Conservation (phyloP, 495 filamentous ascomycete genomes). For the Halenospora varia region DNA sequence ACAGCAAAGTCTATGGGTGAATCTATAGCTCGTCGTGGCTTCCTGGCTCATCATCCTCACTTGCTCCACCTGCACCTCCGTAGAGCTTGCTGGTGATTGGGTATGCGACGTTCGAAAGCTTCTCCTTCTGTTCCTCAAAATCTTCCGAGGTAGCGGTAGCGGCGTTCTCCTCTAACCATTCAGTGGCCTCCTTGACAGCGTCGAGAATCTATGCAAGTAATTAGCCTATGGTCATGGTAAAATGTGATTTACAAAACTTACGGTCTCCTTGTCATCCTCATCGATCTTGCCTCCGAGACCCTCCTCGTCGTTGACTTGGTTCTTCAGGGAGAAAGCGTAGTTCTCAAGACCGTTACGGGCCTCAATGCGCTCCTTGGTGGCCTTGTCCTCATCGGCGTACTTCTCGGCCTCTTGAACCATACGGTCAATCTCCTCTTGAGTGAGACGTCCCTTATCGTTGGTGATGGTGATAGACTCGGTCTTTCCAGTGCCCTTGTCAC, state of each 20-base stretch:
- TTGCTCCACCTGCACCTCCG: slow-evolving; percentile 53
- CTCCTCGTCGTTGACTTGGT: slow-evolving; percentile 97
- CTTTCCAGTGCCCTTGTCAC: slow-evolving; percentile 97
- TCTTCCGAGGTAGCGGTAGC: slow-evolving; percentile 83
- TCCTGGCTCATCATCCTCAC: slow-evolving; percentile 67
- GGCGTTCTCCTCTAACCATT: slow-evolving; percentile 98
- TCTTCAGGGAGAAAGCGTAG: slow-evolving; percentile 96
- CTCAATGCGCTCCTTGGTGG: slow-evolving; percentile 88
- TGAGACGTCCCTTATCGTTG: slow-evolving; percentile 96
- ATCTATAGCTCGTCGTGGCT: slow-evolving; percentile 91
- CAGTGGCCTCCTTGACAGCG: slow-evolving; percentile 93
- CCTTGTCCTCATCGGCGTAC: slow-evolving; percentile 98
- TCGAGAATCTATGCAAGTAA: slow-evolving; percentile 64
- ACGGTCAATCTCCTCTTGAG: slow-evolving; percentile 95
- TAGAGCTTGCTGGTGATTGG: slow-evolving; percentile 99
- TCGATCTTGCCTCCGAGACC: slow-evolving; percentile 97
- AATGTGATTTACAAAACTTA: slow-evolving; percentile 36
- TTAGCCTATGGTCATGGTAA: slow-evolving; percentile 19
- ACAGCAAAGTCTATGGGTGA: too few species aligned
- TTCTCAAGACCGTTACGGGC: slow-evolving; percentile 95
- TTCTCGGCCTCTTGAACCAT: slow-evolving; percentile 98
- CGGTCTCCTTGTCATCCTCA: slow-evolving; percentile 96
- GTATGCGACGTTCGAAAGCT: slow-evolving; percentile 92
- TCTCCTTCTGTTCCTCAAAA: slow-evolving; percentile 99
- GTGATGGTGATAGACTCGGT: slow-evolving; percentile 94